phyloP scores from a whole-genome alignment of 2,329 filamentous ascomycete species.

The Phialocephala sp. region DNA sequence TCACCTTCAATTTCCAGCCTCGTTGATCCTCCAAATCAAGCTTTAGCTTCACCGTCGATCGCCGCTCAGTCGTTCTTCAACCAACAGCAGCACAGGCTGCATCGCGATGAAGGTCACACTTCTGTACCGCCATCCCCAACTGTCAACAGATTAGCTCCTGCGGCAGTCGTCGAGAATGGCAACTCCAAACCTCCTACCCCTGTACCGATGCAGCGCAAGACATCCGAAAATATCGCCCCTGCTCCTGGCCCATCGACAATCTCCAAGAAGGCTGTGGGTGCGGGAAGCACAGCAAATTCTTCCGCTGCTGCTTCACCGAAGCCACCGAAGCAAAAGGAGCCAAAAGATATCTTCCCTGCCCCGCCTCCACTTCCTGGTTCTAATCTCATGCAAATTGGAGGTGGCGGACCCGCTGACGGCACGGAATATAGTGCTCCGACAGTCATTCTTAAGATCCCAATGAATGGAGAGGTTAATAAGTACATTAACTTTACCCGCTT shows the following conservation, averaged over 20 bases:
- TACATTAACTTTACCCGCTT: slow-evolving; percentile 95
- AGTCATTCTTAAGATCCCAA: slow-evolving; percentile 82
- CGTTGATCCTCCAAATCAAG: slow-evolving; percentile 69
- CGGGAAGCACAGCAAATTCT: slow-evolving; percentile 54
- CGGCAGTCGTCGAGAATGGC: slow-evolving; percentile 25
- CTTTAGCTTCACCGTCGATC: slow-evolving; percentile 40
- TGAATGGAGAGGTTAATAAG: slow-evolving; percentile 83
- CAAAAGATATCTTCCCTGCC: slow-evolving; percentile 40
- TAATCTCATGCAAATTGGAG: slow-evolving; percentile 65
- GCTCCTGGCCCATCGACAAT: slow-evolving; percentile 29
- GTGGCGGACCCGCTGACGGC: slow-evolving; percentile 55
- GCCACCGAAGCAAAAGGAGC: slow-evolving; percentile 57
- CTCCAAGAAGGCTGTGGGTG: slow-evolving; percentile 48
- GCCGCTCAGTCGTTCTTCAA: slow-evolving; percentile 44
- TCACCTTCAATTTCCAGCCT: slow-evolving; percentile 92
- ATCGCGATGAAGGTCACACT: slow-evolving; percentile 32
- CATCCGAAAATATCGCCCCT: slow-evolving; percentile 22
- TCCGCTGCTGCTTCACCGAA: slow-evolving; percentile 62
- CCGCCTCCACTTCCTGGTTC: slow-evolving; percentile 65
- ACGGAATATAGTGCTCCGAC: slow-evolving; percentile 69
- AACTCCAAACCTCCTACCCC: slow-evolving; percentile 36
- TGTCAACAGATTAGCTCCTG: slow-evolving; percentile 36
- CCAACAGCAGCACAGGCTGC: slow-evolving; percentile 39
- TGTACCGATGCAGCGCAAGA: slow-evolving; percentile 24
- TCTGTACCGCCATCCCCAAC: slow-evolving; percentile 42